Percentiles rank a stretch among this genome's conserved stretches.
phyloP scores from a whole-genome alignment of 352 stramenopile genomes.

The Phytophthora lateralis region DNA sequence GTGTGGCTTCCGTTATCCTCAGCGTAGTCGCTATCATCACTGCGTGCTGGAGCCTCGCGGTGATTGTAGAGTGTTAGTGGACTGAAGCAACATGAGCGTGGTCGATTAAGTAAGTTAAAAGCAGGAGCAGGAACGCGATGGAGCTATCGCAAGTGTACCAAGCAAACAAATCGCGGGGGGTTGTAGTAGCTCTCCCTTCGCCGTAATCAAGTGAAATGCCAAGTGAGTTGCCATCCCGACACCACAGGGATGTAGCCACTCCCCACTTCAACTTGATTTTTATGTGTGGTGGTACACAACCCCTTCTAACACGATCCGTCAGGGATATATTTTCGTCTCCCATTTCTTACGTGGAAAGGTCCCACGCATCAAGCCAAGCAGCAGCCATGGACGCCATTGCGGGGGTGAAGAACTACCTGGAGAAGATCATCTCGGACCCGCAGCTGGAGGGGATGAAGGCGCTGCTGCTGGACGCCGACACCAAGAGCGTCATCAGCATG shows the following conservation, averaged over 20 bases:
- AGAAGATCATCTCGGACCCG: conserved; percentile 84
- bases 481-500: conserved; percentile 95
- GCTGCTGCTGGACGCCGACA: conserved; percentile 95
- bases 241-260: no score
- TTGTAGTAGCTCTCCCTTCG: background rate
- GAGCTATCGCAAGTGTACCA: conserved; percentile 3
- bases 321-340: conserved; percentile 16
- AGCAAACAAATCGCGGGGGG: background rate
- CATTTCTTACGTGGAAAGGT: conserved; percentile 17
- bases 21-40: conserved; percentile 53
- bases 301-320: background rate
- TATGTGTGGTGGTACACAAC: background rate
- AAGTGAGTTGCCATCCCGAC: background rate
- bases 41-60: conserved; percentile 50
- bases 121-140: conserved; percentile 3
- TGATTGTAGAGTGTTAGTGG: conserved; percentile 48
- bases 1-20: conserved; percentile 47
- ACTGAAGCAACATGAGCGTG: conserved; percentile 1
- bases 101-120: conserved; percentile 10
- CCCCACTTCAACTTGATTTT: conserved; percentile 16
- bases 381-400: conserved; percentile 83
- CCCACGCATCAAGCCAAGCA: background rate
- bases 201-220: conserved; percentile 1
- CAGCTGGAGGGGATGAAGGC: conserved; percentile 96
- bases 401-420: conserved; percentile 73